A percentile compares a stretch with the other conserved stretches of the same genome.
Conservation (phyloP, 2,329 filamentous ascomycete species). For the Cadophora luteo-olivacea region DNA sequence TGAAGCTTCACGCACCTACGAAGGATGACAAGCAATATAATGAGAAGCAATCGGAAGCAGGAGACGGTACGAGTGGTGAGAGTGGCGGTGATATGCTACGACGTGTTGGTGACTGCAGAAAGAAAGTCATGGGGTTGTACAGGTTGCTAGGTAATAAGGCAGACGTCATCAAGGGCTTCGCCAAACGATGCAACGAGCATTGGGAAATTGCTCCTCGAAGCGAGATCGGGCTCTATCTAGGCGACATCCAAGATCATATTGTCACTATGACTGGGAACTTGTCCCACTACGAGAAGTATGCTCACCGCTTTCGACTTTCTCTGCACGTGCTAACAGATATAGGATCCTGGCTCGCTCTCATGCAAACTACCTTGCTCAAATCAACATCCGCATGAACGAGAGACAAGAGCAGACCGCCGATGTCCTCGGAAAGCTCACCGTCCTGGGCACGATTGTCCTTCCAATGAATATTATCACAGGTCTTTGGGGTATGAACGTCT, state of each 20-base stretch:
- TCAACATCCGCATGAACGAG: constrained; percentile 99
- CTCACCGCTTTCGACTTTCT: constrained; percentile 31
- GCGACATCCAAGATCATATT: constrained; percentile 99
- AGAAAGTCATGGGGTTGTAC: constrained; percentile 97
- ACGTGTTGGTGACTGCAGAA: constrained; percentile 90
- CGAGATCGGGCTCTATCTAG: constrained; percentile 96
- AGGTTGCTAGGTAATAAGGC: constrained; percentile 94
- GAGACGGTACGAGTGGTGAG: constrained; percentile 48
- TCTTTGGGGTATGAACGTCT: constrained; percentile 98
- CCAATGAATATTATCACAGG: constrained; percentile 99
- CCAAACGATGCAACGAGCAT: constrained; percentile 96
- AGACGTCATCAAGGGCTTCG: constrained; percentile 98
- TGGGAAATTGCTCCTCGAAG: constrained; percentile 95
- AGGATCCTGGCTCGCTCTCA: constrained; percentile 91
- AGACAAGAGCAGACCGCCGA: constrained; percentile 95
- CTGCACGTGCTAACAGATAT: constrained; percentile 26
- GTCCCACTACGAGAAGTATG: constrained; percentile 93
- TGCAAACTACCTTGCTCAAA: constrained; percentile 97
- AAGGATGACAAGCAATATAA: constrained; percentile 50
- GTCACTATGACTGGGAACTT: constrained; percentile 98
- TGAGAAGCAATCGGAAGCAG: constrained; percentile 54
- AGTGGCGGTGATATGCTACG: constrained; percentile 83
- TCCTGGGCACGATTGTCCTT: constrained; percentile 93
- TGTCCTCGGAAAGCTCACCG: constrained; percentile 91
- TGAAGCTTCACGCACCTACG: constrained; percentile 74